Base-by-base conservation (phyloP, 2,329 filamentous ascomycete species). In the Neopestalotiopsis clavispora region DNA sequence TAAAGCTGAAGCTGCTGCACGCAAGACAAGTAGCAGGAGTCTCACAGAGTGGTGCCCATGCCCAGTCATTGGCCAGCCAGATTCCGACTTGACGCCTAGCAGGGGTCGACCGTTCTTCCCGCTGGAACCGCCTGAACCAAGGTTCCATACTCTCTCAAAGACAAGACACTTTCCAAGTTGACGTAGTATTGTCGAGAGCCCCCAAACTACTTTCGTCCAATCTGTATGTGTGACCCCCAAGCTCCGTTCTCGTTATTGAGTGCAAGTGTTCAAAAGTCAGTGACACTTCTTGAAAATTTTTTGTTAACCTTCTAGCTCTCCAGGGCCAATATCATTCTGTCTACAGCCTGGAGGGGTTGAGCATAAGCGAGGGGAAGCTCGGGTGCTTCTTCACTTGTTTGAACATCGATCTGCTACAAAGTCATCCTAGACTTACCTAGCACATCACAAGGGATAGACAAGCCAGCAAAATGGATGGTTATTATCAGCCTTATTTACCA, bases 401-500 rank as follows among this genome's bases (percentile, higher is more conserved):
- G 40, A 56, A 56, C 59, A 62, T 62, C 66, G 56, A 32, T 66
- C 28, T 17, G 63, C 4, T 40, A n/a, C 57, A 17, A 49, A 28
- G 14, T 58, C 23, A 28, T 13, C 23, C 10, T 23, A 59, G n/a
- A 34, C 34, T 62, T 65, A 20, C 32, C 65, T 72, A 64, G 68
- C 70, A 69, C 69, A 72, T 14, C 23, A 45, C 17, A 42, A 28
- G 45, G 14, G 3, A 52, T 14, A 32, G 17, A 60, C 40, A 57
- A 28, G 59, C 65, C 60, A 63, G 45, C 68, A 73, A 71, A 68
- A 89, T 89, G 87, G 84, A 84, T 75, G 86, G 88, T 71, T 87
- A 86, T 75, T 89, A 89, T 72, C 66, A 61, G 65, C 83, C 85
- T 71, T 88, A 88, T 73, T 79, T 88, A 67, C 82, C 85, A 72